Base-by-base conservation (phyloP, 2,329 filamentous ascomycete genomes). In the Fusarium neocosmosporiellum region DNA sequence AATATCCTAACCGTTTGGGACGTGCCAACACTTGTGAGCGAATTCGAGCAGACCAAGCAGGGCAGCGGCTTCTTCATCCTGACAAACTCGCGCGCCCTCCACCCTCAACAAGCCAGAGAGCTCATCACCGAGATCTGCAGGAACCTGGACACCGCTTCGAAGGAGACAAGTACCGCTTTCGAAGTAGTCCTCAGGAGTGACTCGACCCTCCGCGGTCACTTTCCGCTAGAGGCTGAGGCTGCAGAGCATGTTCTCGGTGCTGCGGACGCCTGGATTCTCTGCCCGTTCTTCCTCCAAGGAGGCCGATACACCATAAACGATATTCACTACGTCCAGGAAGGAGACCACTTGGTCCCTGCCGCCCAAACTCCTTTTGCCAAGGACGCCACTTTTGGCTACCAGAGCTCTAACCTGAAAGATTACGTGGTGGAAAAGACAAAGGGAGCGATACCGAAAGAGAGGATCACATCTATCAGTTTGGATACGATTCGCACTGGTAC, bases 281-380 rank as follows among this genome's bases (percentile, higher is more conserved):
- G 87, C 0, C 89, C 89, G 0, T 90, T 90, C 77, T 91, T 91
- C 75, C 80, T 86, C 5, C 88, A 91, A 71, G 89, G 89, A 7
- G 88, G 89, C 0, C 77, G 89, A 4, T 87, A 87, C 48, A 91
- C 88, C 0, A 88, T 90, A 16, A 76, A 86, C 31, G 86, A 90
- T 74, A 83, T 90, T 1, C 88, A 90, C 74, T 90, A 90, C 65
- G 88, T 90, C 9, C 84, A 84, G 1, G 88, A 90, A 50, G 84
- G 84, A 0, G 84, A 85, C 1, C 74, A 65, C 0, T 22, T 78
- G 0, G 54, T 76, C 1, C 77, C 88, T 0, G 87, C 88, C 0
- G 86, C 83, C 0, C 80, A 85, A 34, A 90, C 88, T 0, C 88
- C 86, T 0, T 90, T 90, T 66, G 88, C 88, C 0, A 83, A 83